Base-by-base conservation (phyloP, 306 rosid species). In the Sechiopsis laciniata region DNA sequence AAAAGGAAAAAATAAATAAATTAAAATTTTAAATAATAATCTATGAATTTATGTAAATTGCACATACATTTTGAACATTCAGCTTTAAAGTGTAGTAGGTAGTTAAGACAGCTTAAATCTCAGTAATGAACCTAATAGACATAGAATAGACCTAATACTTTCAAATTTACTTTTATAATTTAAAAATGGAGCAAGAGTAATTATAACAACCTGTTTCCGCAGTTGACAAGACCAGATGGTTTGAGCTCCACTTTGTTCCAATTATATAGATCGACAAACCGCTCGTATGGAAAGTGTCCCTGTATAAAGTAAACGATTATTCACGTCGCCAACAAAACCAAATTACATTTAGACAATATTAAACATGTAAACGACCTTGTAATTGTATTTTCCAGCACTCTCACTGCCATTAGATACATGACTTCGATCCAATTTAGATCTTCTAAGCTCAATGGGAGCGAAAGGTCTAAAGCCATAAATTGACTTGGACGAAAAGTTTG, bases 381-480 rank as follows among this genome's bases (percentile, higher is more conserved):
- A 81, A 37, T 58, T 79, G 77, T 80, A 77, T 84, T 83, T 89
- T 81, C 87, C 88, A 75, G 82, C 68, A 76, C 57, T 72, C 65
- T 85, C 91, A 72, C 75, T 65, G 74, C 85, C 88, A 77, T 42
- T 71, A 24, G 83, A 75, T 55, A 71, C 17, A 3, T 81, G 76
- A 70, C 72, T 53, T 76, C 52, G 80, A 72, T 88, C 87, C 19
- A 89, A 84, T 82, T 85, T 91, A 52, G 97, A 78, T 82, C 87
- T 42, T 42, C 48, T 86, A 60, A 94, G 82, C 82, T 91, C 97
- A 80, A 84, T 89, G 55, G 73, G 78, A 51, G 89, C 95, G 66
- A 96, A 86, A 51, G 91, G 77, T 85, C 79, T 91, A 81, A 87
- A 83, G 73, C 85, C 95, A 80, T 77, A 79, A 83, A 76, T 83